Evolutionary conservation across 2,329 filamentous ascomycete species (phyloP), one percentile per base, ranked within the genome.

Genomic region (Curvularia sp.): DNA sequence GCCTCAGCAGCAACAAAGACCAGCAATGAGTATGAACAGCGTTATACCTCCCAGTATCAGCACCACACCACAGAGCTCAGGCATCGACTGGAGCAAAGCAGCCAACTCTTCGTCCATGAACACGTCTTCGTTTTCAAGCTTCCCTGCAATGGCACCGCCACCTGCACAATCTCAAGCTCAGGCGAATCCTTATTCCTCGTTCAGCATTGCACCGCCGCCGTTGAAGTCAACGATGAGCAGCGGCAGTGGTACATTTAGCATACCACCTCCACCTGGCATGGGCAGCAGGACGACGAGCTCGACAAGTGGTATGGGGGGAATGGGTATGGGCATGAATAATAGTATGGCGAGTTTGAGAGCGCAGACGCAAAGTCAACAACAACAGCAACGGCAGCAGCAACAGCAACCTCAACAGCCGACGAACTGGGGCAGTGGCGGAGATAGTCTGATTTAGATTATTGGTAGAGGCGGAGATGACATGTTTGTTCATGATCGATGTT

Each of bases 61-160:
- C 9, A n/a, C 30, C 18, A 8, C 46, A 13, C 22, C 18, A 2
- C 68, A 70, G 58, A 69, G 49, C 28, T 52, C 65, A 12, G 57
- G 67, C 3, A 61, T 76, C 26, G 66, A 75, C 43, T 76, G 75
- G 73, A 71, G 69, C 42, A 71, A 67, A 65, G 67, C 75, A 13
- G 60, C 57, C 7, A 55, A 68, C 5, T 60, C 66, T 1, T 49
- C 60, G 35, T 50, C 47, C 26, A 44, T 35, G 28, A 58, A 53
- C 38, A 39, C 69, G 43, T 64, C 59, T 50, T 58, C 60, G 4
- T 60, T 71, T 5, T 76, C 81, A 0, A 80, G 81, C 15, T 78
- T 76, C 60, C 86, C 55, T 82, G 86, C 56, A 81, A 86, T 75
- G 85, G 85, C 85, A 77, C 82, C 15, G 72, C 84, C 60, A 18